phyloP scores from a whole-genome alignment of 2,329 filamentous ascomycete genomes.

The Claviceps capensis region DNA sequence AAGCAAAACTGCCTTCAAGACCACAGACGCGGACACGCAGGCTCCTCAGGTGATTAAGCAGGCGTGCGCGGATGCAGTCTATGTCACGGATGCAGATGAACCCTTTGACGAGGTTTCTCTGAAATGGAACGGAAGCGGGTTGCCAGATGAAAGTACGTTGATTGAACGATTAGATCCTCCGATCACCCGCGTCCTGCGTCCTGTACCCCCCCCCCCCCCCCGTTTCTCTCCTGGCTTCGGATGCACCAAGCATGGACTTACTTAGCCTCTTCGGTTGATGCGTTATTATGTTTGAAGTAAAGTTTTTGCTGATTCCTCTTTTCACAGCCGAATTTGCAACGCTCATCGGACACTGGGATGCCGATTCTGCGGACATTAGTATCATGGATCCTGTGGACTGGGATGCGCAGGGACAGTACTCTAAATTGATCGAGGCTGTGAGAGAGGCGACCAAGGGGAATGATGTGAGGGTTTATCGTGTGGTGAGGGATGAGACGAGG shows the following conservation, averaged over 20 bases:
- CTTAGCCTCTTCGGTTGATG: too few relatives aligned
- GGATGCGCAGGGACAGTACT: slow-evolving; percentile 60
- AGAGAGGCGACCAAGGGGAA: slow-evolving; percentile 46
- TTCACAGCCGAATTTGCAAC: slow-evolving; percentile 53
- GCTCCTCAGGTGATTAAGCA: slow-evolving; percentile 46
- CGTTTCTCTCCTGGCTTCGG: not conserved
- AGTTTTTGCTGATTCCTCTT: not conserved
- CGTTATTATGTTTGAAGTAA: not conserved
- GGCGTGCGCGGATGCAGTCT: slow-evolving; percentile 43
- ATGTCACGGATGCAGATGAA: slow-evolving; percentile 74
- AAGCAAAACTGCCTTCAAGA: slow-evolving; percentile 30
- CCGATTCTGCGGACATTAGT: slow-evolving; percentile 42
- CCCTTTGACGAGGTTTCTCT: slow-evolving; percentile 67
- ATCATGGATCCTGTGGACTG: slow-evolving; percentile 58
- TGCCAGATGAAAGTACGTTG: slow-evolving; percentile 47
- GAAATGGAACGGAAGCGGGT: slow-evolving; percentile 37
- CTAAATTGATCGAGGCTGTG: slow-evolving; percentile 54
- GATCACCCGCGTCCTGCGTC: too few relatives aligned
- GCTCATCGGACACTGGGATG: slow-evolving; percentile 46
- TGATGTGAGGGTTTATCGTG: slow-evolving; percentile 62
- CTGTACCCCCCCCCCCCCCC: too few relatives aligned
- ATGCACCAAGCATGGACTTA: too few relatives aligned
- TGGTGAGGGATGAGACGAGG: slow-evolving; percentile 47
- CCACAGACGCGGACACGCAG: slow-evolving; percentile 36
- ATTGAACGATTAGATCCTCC: not conserved